These are phyloP conservation scores for Madurella mycetomatis DNA, from an alignment of 2,329 filamentous ascomycete genomes.

Conservation along the genomic window DNA sequence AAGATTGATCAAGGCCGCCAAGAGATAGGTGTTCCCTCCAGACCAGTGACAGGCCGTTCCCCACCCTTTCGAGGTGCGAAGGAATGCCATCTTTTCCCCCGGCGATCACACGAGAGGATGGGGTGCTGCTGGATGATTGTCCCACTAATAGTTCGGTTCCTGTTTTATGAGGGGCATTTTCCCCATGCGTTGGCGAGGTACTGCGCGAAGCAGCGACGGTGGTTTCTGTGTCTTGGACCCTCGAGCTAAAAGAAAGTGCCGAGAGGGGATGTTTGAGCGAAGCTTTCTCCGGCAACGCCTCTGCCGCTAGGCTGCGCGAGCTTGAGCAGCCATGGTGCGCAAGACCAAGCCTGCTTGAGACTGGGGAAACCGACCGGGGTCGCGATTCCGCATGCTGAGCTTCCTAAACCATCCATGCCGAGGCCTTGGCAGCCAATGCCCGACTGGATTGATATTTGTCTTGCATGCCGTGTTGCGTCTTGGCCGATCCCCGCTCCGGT, in stretches of 20 bases:
- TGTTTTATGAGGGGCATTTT: neutral
- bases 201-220: neutral
- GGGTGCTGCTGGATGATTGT: neutral
- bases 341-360: neutral
- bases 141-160: no score
- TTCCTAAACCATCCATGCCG: slow-evolving; percentile 10
- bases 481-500: slow-evolving; percentile 2
- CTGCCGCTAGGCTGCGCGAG: slow-evolving; percentile 3
- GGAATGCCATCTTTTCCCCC: neutral
- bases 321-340: neutral
- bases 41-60: neutral
- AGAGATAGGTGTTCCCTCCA: slow-evolving; percentile 14
- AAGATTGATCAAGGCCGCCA: slow-evolving; percentile 20
- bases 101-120: slow-evolving; percentile 3
- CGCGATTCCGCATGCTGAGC: slow-evolving; percentile 2
- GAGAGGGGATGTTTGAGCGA: slow-evolving; percentile 5
- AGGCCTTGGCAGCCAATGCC: slow-evolving; percentile 6
- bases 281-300: slow-evolving; percentile 9
- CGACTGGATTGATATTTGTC: slow-evolving; percentile 4
- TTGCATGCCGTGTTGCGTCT: slow-evolving; percentile 4
- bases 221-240: neutral
- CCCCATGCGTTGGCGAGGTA: neutral
- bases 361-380: neutral
- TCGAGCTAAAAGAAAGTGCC: neutral
- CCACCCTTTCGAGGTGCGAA: neutral